phyloP scores from a whole-genome alignment of 495 filamentous ascomycete genomes.

The Xylaria venustula region DNA sequence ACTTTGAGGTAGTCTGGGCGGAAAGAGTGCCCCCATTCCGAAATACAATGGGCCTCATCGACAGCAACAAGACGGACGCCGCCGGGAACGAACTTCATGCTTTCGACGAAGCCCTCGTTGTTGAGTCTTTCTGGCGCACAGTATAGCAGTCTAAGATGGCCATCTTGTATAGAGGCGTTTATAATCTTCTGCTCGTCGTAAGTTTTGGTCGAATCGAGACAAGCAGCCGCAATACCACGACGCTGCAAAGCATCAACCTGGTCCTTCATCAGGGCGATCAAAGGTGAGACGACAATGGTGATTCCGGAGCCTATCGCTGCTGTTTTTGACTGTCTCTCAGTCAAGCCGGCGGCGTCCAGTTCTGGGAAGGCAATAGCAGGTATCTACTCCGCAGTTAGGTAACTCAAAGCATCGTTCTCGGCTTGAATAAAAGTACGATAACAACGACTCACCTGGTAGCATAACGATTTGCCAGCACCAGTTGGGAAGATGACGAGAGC shows the following conservation, averaged over 20 bases:
- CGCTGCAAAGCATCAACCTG: constrained; percentile 52
- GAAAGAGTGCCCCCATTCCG: constrained; percentile 61
- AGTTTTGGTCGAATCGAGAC: constrained; percentile 52
- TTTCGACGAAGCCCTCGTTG: constrained; percentile 57
- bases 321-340: neutral
- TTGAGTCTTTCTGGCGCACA: constrained; percentile 59
- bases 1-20: constrained; percentile 60
- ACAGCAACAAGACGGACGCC: constrained; percentile 56
- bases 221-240: constrained; percentile 49
- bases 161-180: constrained; percentile 43
- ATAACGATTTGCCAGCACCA: constrained; percentile 58
- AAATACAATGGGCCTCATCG: constrained; percentile 62
- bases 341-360: neutral
- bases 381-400: constrained; percentile 36
- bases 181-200: constrained; percentile 45
- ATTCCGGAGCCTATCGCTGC: constrained; percentile 36
- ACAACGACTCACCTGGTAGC: constrained; percentile 39
- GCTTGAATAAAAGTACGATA: neutral
- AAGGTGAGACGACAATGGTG: constrained; percentile 54
- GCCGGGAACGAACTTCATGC: constrained; percentile 48
- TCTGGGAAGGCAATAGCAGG: constrained; percentile 54
- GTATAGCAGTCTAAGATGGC: constrained; percentile 52
- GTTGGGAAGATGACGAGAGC: constrained; percentile 58
- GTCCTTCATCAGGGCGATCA: constrained; percentile 61
- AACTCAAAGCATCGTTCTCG: neutral